Base-by-base conservation (phyloP, 257 asterid genomes). In the Nicotiana knightiana region DNA sequence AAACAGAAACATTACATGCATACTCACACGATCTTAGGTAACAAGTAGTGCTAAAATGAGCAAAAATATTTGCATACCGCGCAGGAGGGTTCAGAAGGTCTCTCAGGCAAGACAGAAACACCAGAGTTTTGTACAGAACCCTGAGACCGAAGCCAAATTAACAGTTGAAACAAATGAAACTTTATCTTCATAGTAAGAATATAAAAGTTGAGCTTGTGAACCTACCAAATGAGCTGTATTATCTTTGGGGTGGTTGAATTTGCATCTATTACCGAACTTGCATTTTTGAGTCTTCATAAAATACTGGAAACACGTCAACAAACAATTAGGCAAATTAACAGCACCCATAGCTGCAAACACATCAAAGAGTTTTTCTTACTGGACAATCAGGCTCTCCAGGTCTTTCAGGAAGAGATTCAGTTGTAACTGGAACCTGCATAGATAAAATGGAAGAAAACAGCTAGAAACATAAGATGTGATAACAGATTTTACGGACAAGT, bases 331-430 rank as follows among this genome's bases (percentile, higher is more conserved):
- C 30, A 84, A 28, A 79, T 15, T 79, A 83, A 75, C 58, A 71
- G 67, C 37, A 32, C 21, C 5, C 53, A 76, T n/a, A 76, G 64
- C 57, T 82, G 79, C 39, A 24, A 82, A 80, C 84, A 70, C 70
- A 83, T 43, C 75, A 66, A 70, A 58, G 46, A 85, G 59, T 63
- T 32, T 67, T 66, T 81, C 98, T 92, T 91, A 96, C 99, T 39
- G 98, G 99, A 89, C 99, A 96, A 88, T 96, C 97, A 30, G 97
- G 93, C 89, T 88, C 93, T 81, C 95, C 95, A 48, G 95, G 94
- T 89, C 98, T 89, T 86, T 93, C 97, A 35, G 99, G 99, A 84
- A 92, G 97, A 87, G 88, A 35, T 83, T 96, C 98, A 68, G 87
- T 88, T 35, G 90, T 87, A 63, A 87, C 86, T 7, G 92, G 97